A percentile compares a stretch with the other conserved stretches of the same genome.
Evolutionary conservation across 352 stramenopile species (phyloP).

Genomic region (Phytopythium chamaehyphon): DNA sequence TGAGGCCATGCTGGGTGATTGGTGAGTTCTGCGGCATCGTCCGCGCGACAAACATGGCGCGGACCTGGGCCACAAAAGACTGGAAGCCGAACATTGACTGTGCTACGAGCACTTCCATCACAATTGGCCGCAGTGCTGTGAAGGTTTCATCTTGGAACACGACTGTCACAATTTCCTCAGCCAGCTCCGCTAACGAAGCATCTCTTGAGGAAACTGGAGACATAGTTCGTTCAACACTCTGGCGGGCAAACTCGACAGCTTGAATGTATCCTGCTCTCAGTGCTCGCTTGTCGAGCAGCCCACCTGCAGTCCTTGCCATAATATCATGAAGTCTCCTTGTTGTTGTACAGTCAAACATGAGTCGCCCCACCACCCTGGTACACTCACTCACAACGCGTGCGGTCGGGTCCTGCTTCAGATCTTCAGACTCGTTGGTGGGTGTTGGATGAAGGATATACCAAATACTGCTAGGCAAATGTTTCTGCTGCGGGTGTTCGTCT

Average conservation of each 20-base stretch:
- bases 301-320: constrained; percentile 12
- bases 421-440: not conserved
- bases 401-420: constrained; percentile 7
- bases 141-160: constrained; percentile 32
- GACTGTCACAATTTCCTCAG: constrained; percentile 28
- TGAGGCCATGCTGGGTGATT: not conserved
- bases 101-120: constrained; percentile 23
- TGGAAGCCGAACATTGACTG: constrained; percentile 34
- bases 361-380: constrained; percentile 19
- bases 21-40: not conserved
- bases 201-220: not conserved
- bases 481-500: not conserved
- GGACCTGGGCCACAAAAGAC: constrained; percentile 30
- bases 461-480: constrained; percentile 1
- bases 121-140: constrained; percentile 16
- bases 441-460: constrained; percentile 22
- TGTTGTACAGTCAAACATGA: constrained; percentile 25
- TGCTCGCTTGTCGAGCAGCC: constrained; percentile 26
- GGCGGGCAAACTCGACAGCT: constrained; percentile 19
- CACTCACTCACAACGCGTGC: constrained; percentile 18
- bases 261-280: constrained; percentile 26
- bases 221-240: constrained; percentile 16
- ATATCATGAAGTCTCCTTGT: constrained; percentile 21
- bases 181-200: constrained; percentile 17
- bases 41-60: constrained; percentile 18